Evolutionary conservation across 805 yeast genomes (phyloP).

Genomic region (Ogataea angusta): DNA sequence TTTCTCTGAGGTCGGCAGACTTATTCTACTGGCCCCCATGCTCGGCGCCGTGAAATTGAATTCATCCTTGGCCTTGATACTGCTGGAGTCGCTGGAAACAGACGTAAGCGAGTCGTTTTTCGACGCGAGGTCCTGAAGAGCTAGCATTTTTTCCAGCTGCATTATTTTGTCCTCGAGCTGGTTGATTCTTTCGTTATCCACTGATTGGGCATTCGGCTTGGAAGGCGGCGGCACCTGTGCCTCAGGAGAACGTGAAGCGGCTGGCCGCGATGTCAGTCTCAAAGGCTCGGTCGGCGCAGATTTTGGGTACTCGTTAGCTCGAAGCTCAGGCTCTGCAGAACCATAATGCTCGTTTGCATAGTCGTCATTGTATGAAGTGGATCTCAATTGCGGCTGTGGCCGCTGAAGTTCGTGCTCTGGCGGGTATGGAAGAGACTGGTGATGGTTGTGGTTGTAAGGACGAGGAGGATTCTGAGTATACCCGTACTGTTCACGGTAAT

Average conservation of each 20-base stretch:
- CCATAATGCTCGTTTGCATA: neutral
- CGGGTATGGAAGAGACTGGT: slow-evolving; percentile 6
- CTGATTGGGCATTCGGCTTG: no score
- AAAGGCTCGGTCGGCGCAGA: slow-evolving; percentile 6
- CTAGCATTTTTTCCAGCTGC: slow-evolving; percentile 28
- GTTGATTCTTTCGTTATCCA: slow-evolving; percentile 25
- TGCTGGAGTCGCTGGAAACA: slow-evolving; percentile 11
- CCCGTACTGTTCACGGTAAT: neutral
- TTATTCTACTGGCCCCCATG: slow-evolving; percentile 3
- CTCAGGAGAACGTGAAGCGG: no score
- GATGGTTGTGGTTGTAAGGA: slow-evolving; percentile 6
- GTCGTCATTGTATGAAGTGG: slow-evolving; percentile 1
- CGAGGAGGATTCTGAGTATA: neutral
- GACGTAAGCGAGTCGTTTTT: slow-evolving; percentile 15
- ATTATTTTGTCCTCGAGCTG: slow-evolving; percentile 33
- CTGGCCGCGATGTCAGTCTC: neutral
- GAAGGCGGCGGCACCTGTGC: no score
- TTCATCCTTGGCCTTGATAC: neutral
- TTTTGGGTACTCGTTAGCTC: neutral
- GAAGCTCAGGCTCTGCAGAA: neutral
- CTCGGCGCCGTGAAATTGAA: slow-evolving; percentile 2
- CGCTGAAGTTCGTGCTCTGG: slow-evolving; percentile 1
- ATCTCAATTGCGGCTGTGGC: slow-evolving; percentile 2
- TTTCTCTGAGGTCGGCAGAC: neutral
- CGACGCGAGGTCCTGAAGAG: slow-evolving; percentile 20